phyloP scores from a whole-genome alignment of 192 early-diverging fungal genomes.

The Coemansia sp. region DNA sequence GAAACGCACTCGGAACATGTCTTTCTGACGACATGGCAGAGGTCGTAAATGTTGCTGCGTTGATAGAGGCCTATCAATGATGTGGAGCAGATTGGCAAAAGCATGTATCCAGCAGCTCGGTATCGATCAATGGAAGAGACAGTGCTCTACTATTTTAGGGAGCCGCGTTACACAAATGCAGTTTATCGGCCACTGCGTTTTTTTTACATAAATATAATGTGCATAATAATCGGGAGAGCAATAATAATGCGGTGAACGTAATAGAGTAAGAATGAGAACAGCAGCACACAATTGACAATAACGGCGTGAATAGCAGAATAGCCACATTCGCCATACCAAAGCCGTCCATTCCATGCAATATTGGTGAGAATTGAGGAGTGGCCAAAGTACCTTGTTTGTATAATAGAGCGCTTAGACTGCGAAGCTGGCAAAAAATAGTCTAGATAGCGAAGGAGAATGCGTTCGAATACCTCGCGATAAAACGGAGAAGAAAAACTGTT shows the following conservation, averaged over 20 bases:
- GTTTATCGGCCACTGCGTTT: no score
- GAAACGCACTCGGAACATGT: background rate
- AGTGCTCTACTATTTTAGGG: background rate
- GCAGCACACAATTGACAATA: background rate
- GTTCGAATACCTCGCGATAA: background rate
- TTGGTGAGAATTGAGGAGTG: background rate
- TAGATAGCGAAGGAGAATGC: background rate
- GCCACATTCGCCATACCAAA: background rate
- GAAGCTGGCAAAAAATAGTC: background rate
- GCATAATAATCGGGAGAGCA: background rate
- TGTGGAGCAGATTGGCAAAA: background rate
- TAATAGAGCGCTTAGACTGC: background rate
- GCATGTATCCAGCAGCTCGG: slow-evolving; percentile 1
- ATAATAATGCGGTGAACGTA: background rate
- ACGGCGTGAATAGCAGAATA: background rate
- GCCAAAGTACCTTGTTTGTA: background rate
- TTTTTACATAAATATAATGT: background rate
- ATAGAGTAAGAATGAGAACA: background rate
- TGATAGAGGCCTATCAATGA: no score
- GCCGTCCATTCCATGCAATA: background rate
- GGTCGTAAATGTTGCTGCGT: background rate
- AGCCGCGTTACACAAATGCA: no score
- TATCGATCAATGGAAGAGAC: background rate
- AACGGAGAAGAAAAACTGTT: background rate
- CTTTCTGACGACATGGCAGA: no score